Evolutionary conservation across 352 stramenopile species (phyloP), one percentile per base, ranked within the genome.

Genomic region (Pythium dissimile): DNA sequence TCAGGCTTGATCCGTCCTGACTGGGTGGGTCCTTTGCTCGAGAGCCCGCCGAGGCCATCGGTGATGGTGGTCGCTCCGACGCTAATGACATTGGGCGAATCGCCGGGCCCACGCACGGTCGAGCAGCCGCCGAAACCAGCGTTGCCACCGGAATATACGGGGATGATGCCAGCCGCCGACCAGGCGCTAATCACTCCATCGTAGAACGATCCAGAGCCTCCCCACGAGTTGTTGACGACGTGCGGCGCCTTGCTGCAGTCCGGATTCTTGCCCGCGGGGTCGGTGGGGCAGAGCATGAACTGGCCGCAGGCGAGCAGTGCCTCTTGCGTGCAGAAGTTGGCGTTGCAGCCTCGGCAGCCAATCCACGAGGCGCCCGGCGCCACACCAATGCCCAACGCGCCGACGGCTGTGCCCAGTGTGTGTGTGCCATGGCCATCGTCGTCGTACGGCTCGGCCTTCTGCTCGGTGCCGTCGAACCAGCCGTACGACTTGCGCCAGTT

Each of bases 221-320:
- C 62, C 62, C 62, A 70, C 13, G 30, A 54, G 49, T 70, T 70
- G 49, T 39, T 70, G 16, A 70, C 59, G 37, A 53, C 18, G 30
- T 31, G 45, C 1, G 45, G 45, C 6, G 45, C 45, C 30, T 53
- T 53, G n/a, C 12, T 31, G 45, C 27, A 53, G 30, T 53, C 45
- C 16, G 4, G 3, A 18, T 53, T 53, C 6, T 53, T 53, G 3
- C 45, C 45, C 1, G 12, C n/a, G 2, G 44, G 9, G 27, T 51
- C 44, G 1, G 44, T 51, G 4, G 44, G 44, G 27, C 44, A 51
- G 26, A 56, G 28, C 23, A 72, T 72, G 28, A 66, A 72, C 42
- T 72, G 54, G 8, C 49, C 54, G 39, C 65, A 73, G 7, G 35
- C 37, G 3, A 69, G 32, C 12, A 73, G 32, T 12, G 42, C 61